Evolutionary conservation across 208 protist genomes (phyloP).

Genomic region (Lotmaria passim): DNA sequence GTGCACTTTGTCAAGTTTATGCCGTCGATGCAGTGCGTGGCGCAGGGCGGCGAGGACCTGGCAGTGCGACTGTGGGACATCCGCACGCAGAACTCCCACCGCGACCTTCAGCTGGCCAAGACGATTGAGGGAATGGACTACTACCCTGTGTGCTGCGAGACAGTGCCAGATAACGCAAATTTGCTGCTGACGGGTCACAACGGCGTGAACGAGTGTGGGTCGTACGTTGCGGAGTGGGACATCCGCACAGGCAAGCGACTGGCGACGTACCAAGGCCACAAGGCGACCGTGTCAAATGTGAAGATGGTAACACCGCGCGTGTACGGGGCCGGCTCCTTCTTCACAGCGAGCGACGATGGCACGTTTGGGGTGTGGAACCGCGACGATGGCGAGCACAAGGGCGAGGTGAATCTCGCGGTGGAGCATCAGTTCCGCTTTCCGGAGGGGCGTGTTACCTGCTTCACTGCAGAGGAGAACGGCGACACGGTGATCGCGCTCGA

Average conservation of each 20-base stretch:
- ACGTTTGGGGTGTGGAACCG: slow-evolving; percentile 57
- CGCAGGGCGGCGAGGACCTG: slow-evolving; percentile 75
- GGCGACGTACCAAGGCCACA: slow-evolving; percentile 55
- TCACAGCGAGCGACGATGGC: slow-evolving; percentile 61
- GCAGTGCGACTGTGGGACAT: slow-evolving; percentile 77
- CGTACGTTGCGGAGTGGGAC: slow-evolving; percentile 74
- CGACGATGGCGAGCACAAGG: slow-evolving; percentile 28
- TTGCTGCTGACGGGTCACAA: slow-evolving; percentile 74
- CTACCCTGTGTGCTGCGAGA: slow-evolving; percentile 64
- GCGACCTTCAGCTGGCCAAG: slow-evolving; percentile 45
- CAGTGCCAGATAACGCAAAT: slow-evolving; percentile 30
- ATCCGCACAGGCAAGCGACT: slow-evolving; percentile 58
- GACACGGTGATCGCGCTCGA: slow-evolving; percentile 53
- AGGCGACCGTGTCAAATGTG: slow-evolving; percentile 52
- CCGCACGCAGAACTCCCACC: slow-evolving; percentile 39
- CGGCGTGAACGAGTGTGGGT: slow-evolving; percentile 70
- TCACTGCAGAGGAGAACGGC: slow-evolving; percentile 50
- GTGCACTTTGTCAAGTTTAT: slow-evolving; percentile 76
- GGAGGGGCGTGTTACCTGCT: slow-evolving; percentile 59
- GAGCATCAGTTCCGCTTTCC: slow-evolving; percentile 39
- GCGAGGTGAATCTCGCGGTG: slow-evolving; percentile 37
- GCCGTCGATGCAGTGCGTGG: slow-evolving; percentile 60
- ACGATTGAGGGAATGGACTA: slow-evolving; percentile 70
- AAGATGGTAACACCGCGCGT: slow-evolving; percentile 29
- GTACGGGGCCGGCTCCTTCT: slow-evolving; percentile 46